Percentiles rank a stretch among this genome's conserved stretches.
phyloP scores from a whole-genome alignment of 768 basidiomycete species.

The Cantharellus anzutake region DNA sequence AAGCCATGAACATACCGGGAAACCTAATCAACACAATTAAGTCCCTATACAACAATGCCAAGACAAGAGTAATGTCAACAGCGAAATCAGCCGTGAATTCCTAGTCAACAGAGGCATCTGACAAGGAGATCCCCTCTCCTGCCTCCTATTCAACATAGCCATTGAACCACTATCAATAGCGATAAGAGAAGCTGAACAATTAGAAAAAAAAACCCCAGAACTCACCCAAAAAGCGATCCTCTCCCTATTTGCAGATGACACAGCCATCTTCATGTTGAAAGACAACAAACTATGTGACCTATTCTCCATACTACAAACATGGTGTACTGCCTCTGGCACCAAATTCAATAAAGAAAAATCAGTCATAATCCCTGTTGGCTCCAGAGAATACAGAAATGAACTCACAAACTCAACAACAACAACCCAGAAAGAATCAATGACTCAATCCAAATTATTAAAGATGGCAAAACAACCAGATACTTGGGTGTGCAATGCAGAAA shows the following conservation, averaged over 20 bases:
- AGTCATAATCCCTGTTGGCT: conserved; percentile 12
- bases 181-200: conserved; percentile 2
- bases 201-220: background rate
- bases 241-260: conserved; percentile 14
- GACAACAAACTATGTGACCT: conserved; percentile 10
- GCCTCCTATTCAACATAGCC: conserved; percentile 12
- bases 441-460: conserved; percentile 3
- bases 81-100: background rate
- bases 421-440: background rate
- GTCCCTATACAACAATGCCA: conserved; percentile 9
- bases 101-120: conserved; percentile 9
- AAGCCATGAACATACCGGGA: conserved; percentile 6
- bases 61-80: conserved; percentile 11
- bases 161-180: conserved; percentile 11
- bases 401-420: background rate
- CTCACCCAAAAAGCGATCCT: background rate
- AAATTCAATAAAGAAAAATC: conserved; percentile 15
- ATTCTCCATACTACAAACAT: conserved; percentile 7
- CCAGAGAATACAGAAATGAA: background rate
- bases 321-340: conserved; percentile 13
- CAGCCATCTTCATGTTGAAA: conserved; percentile 8
- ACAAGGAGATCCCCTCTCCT: conserved; percentile 13
- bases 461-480: conserved; percentile 6
- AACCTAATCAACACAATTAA: conserved; percentile 12
- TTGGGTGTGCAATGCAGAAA: conserved; percentile 13